Evolutionary conservation across 768 basidiomycete species (phyloP), one percentile per base, ranked within the genome.

Genomic region (Cytidiella melzeri): DNA sequence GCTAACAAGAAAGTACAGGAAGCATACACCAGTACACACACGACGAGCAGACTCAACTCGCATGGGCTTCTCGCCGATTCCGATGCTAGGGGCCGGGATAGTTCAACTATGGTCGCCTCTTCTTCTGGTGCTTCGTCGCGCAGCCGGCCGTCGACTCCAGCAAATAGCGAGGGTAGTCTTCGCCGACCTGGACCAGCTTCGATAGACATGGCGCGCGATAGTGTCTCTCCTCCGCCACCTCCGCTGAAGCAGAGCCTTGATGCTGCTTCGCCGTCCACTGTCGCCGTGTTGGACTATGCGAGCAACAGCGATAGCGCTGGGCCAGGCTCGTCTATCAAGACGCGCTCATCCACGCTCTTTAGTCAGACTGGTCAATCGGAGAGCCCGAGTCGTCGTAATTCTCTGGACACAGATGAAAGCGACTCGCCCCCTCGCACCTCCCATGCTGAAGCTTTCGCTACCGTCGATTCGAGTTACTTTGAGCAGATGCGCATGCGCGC

Each of bases 1-100:
- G 87, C 84, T 15, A 79, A 84, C 26, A 78, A 79, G 58, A 77
- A 75, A 53, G 87, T 90, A n/a, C 88, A 91, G 56, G 79, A 81
- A 58, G 80, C 83, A 13, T 90, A 78, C 57, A 88, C 86, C 15
- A 87, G 79, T 57, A 89, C 87, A 15, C 81, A 74, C 27, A 84
- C 85, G 18, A 87, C 84, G 5, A 72, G 77, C 42, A 81, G 79
- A 59, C 71, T 88, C 28, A 76, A 76, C 53, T 78, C 81, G 0
- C 81, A 87, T 57, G 84, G 84, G 9, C 63, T 87, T 21, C 69
- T 88, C 38, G 76, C 78, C 38, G 80, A 80, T 6, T 34, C 30
- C 15, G 30, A 34, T 34, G 30, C 30, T 15, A 34, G 30, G 15
- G 30, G 30, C 7, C 30, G 7, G 7, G 30, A 34, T 15, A 15